Evolutionary conservation across 257 asterid genomes (phyloP), one percentile per base, ranked within the genome.

Genomic region (Solanum arcanum): DNA sequence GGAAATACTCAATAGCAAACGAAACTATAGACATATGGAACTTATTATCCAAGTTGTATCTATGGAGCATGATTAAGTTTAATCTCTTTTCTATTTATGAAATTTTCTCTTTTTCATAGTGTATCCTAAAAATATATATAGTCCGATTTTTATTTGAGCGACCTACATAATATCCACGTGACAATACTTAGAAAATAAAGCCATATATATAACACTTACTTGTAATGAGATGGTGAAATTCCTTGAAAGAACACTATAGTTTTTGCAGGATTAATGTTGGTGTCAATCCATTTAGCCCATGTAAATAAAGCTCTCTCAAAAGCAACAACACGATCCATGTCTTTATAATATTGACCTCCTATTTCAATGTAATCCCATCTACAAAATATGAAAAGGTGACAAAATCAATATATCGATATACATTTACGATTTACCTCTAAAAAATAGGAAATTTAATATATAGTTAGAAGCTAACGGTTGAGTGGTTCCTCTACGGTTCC

Each of bases 161-260:
- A 70, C 77, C 42, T 33, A 70, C 41, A 69, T 29, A 69, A 29
- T 66, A 27, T 70, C 7, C n/a, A 31, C 1, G 2, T 70, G 23
- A 31, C 42, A 15, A 1, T 3, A 31, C 77, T 31, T 70, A 15
- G 10, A 70, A 49, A 49, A 49, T 14, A 49, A 49, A 49, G n/a
- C n/a, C n/a, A n/a, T n/a, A 49, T 39, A 2, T 41, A 29, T 25
- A 2, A 21, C 39, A 80, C 85, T 29, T 83, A 94, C 98, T 96
- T 95, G 95, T 96, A 96, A 88, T 96, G 99, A 37, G 98, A 94
- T 10, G 99, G 99, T 37, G 99, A 96, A 44, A 96, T 95, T 21
- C 99, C 99, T 88, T 96, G 98, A 89, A 95, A 96, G 92, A 95
- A 93, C 82, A 97, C 93, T 41, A 82, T 88, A 69, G 97, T 92